A percentile compares a stretch with the other conserved stretches of the same genome.
These are phyloP conservation scores for Nothophaeocryptopus gaeumannii DNA, from an alignment of 2,329 filamentous ascomycete genomes.

Conservation along the genomic window DNA sequence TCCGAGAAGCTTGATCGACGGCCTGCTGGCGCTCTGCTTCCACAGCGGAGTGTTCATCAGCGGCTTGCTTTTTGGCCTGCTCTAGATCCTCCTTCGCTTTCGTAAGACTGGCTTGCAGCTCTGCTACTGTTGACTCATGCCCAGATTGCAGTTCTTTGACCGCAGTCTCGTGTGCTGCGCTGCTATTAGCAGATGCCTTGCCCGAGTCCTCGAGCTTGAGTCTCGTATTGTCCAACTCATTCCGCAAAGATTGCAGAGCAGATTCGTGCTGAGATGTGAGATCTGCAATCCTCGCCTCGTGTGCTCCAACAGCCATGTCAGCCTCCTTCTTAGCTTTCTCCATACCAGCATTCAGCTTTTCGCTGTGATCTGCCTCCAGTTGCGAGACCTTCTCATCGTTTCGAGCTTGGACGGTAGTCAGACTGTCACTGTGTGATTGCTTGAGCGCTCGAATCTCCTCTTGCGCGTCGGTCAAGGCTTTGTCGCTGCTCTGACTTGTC, in stretches of 20 bases:
- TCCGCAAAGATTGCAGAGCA: too few relatives aligned
- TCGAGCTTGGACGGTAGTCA: not conserved
- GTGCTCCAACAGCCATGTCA: not conserved
- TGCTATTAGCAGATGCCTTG: not conserved
- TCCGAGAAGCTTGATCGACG: too few relatives aligned
- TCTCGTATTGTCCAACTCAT: too few relatives aligned
- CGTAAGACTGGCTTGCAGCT: not conserved
- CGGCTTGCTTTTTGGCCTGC: too few relatives aligned
- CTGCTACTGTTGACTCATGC: slow-evolving; percentile 2
- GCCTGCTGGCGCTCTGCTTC: too few relatives aligned
- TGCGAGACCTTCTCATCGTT: not conserved
- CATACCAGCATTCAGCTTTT: not conserved
- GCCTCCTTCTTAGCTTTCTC: slow-evolving; percentile 1
- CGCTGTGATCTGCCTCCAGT: not conserved
- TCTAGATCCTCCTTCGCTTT: too few relatives aligned
- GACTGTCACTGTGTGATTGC: not conserved
- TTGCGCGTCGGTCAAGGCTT: not conserved
- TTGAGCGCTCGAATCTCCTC: not conserved
- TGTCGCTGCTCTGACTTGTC: too few relatives aligned
- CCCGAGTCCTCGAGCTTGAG: too few relatives aligned
- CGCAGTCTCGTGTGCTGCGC: slow-evolving; percentile 2
- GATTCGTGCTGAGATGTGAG: not conserved
- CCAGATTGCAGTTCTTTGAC: slow-evolving; percentile 4
- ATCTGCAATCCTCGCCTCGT: not conserved
- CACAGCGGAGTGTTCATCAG: too few relatives aligned